These are phyloP conservation scores for Cystoderma amianthinum DNA, from an alignment of 768 basidiomycete genomes.

Conservation along the genomic window DNA sequence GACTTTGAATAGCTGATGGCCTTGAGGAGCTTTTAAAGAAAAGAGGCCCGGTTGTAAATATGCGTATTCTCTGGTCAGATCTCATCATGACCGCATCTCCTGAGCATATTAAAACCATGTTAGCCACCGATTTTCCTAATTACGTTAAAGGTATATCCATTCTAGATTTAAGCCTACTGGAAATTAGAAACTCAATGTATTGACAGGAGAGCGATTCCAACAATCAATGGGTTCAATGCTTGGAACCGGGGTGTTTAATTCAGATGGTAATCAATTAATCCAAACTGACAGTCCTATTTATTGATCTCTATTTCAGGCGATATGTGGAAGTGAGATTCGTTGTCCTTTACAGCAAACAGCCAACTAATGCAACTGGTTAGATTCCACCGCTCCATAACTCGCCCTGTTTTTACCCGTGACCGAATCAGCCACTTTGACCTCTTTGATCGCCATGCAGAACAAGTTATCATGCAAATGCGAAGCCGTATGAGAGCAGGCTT, in stretches of 20 bases:
- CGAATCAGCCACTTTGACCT: conserved; percentile 30
- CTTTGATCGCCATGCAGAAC: conserved; percentile 29
- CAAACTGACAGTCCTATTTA: too few relatives aligned
- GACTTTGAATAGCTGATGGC: conserved; percentile 35
- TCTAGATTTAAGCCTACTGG: neutral
- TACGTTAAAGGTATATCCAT: conserved; percentile 44
- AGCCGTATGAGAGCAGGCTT: too few relatives aligned
- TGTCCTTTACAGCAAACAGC: too few relatives aligned
- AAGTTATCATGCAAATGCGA: conserved; percentile 23
- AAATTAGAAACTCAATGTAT: neutral
- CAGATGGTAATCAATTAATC: conserved; percentile 36
- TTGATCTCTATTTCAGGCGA: too few relatives aligned
- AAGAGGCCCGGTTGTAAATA: conserved; percentile 36
- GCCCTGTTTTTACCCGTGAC: conserved; percentile 40
- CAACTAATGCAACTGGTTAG: too few relatives aligned
- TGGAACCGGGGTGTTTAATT: conserved; percentile 46
- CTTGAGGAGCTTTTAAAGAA: conserved; percentile 23
- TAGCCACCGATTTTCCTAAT: conserved; percentile 52
- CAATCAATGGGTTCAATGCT: conserved; percentile 6
- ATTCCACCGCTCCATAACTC: conserved; percentile 44
- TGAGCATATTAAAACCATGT: conserved; percentile 48
- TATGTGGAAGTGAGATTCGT: too few relatives aligned
- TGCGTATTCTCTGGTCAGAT: conserved; percentile 38
- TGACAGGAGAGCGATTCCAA: conserved; percentile 4
- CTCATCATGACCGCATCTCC: conserved; percentile 42